A percentile compares a stretch with the other conserved stretches of the same genome.
Conservation (phyloP, 2,329 filamentous ascomycete species). For the Penicillium fuscoglaucum region DNA sequence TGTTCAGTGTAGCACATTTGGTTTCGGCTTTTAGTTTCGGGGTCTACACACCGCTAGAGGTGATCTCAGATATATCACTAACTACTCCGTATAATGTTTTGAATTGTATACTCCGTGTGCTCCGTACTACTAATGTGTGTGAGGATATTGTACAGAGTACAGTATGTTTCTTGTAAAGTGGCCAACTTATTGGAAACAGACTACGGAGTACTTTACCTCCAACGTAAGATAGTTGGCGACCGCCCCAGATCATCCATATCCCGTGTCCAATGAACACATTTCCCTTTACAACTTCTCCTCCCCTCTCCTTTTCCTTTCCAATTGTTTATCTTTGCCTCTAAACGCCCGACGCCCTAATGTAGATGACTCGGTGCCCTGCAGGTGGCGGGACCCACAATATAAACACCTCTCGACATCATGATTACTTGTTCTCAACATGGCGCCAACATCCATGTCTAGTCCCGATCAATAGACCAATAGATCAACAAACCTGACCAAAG, state of each 20-base stretch:
- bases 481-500: background rate
- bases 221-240: background rate
- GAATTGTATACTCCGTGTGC: background rate
- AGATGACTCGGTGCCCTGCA: slow-evolving; percentile 13
- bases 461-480: background rate
- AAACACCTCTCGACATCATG: slow-evolving; percentile 27
- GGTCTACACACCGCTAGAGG: slow-evolving; percentile 12
- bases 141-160: background rate
- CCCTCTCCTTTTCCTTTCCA: background rate
- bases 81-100: background rate
- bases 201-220: background rate
- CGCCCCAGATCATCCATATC: slow-evolving; percentile 6
- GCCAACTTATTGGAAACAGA: slow-evolving; percentile 4
- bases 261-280: background rate
- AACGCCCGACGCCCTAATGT: slow-evolving; percentile 1
- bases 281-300: background rate
- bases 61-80: slow-evolving; percentile 5
- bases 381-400: slow-evolving; percentile 26
- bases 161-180: background rate
- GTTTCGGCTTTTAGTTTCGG: background rate
- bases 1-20: background rate
- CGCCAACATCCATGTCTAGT: background rate
- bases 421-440: background rate
- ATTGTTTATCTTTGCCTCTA: background rate
- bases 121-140: background rate